These are phyloP conservation scores for Lactifluus pinguis DNA, from an alignment of 768 basidiomycete genomes.

Conservation along the genomic window DNA sequence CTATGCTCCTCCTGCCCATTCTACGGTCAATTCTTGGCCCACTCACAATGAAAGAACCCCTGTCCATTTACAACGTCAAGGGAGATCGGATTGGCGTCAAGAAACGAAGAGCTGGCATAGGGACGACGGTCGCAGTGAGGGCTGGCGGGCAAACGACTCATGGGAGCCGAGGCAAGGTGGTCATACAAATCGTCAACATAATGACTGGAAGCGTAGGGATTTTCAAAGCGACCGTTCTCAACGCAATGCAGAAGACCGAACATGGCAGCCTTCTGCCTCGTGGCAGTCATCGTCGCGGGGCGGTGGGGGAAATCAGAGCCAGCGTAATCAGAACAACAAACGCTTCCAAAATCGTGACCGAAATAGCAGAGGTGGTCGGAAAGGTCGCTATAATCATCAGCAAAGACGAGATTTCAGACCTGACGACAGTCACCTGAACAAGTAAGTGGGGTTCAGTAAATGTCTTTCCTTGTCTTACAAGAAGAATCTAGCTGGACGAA, in stretches of 20 bases:
- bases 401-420: constrained; percentile 36
- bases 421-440: constrained; percentile 65
- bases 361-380: constrained; percentile 14
- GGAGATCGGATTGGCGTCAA: constrained; percentile 13
- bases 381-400: constrained; percentile 27
- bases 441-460: constrained; percentile 38
- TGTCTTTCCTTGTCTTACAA: not conserved
- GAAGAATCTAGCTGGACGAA: constrained; percentile 49
- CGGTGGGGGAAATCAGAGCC: constrained; percentile 26
- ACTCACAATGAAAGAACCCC: constrained; percentile 5
- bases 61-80: constrained; percentile 10
- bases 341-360: constrained; percentile 26
- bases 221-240: constrained; percentile 22
- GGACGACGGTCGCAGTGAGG: constrained; percentile 38
- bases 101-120: constrained; percentile 34
- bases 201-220: constrained; percentile 16
- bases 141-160: constrained; percentile 28
- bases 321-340: constrained; percentile 32
- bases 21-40: constrained; percentile 7
- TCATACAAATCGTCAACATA: constrained; percentile 14
- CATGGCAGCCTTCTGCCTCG: constrained; percentile 65
- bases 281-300: constrained; percentile 41
- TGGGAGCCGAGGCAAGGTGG: constrained; percentile 23
- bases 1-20: constrained; percentile 4
- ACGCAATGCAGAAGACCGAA: constrained; percentile 38